Evolutionary conservation across 2,329 filamentous ascomycete species (phyloP), one percentile per base, ranked within the genome.

Genomic region (Aureobasidium vineae): DNA sequence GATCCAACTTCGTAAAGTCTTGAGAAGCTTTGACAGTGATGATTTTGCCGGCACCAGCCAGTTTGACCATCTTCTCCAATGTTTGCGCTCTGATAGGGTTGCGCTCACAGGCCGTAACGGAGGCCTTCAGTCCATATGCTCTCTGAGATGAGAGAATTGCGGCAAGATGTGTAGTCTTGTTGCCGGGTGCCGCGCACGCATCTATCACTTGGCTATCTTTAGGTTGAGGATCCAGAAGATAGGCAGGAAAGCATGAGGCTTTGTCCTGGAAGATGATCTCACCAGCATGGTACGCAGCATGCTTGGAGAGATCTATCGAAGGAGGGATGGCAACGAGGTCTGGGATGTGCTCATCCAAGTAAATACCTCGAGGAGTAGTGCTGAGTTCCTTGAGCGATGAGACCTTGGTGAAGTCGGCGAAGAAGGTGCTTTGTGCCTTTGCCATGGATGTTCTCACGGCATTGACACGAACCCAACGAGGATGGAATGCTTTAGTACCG

Each of bases 141-240:
- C 74, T 75, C 63, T 78, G 79, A 57, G 77, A 79, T 63, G 61
- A 38, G 2, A 95, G 73, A 5, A 97, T 86, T 1, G 92, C 90
- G 0, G 93, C 92, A 54, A 96, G 79, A 76, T 98, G 95, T 8
- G 94, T 98, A 1, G 95, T 98, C 79, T 99, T 99, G 77, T 99
- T 99, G 6, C 95, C 95, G 1, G 95, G 95, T 0, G 95, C 95
- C 0, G 95, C 91, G 75, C 94, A 98, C 0, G 91, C 91, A 77
- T 99, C 95, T n/a, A 98, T 86, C 10, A 96, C 81, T 73, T 95
- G 87, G 28, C 91, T 91, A 70, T 89, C 85, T 66, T 85, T 81
- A 10, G 86, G 79, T 0, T 79, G 79, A 0, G 90, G 87, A 61
- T 96, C 83, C 0, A 99, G 81, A 2, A 99, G 81, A 74, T 95